Evolutionary conservation across 148 eudicot genomes (phyloP), one percentile per base, ranked within the genome.

Genomic region (Camellia granthamiana): DNA sequence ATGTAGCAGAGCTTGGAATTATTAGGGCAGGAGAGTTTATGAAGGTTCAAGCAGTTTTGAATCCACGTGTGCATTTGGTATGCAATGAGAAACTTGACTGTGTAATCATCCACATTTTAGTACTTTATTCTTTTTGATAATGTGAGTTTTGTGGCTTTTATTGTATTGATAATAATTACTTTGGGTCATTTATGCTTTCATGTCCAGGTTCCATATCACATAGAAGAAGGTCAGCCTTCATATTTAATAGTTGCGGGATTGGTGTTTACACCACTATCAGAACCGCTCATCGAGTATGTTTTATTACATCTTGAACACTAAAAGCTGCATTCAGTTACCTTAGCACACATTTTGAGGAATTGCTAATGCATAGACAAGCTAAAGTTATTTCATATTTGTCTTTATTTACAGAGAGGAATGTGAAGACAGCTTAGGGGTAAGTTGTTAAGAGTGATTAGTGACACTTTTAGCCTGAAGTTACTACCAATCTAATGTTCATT

Each of bases 211-310:
- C 98, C 98, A 3, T 95, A 88, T 90, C 94, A 95, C 82, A 92
- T 93, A 73, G 97, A 95, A 86, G 97, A 88, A 61, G 98, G 89
- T 75, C 97, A 89, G 80, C 97, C 98, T 84, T 92, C 98, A 66
- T 95, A 95, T 78, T 74, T 95, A 23, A 95, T 95, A 79, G 93
- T 93, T 83, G 96, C 97, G 84, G 98, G 98, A 56, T 88, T 95
- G 91, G 98, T 95, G 81, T 95, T 95, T 80, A 93, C 97, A 47
- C 98, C 97, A 67, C 92, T 95, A 54, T 93, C 98, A 16, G 98
- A 95, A 76, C 97, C 97, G 52, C 93, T 95, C 43, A 92, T 95
- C 77, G 98, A 89, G 98, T 95, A 93, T n/a, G 80, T 79, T 82
- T 75, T 44, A 30, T 62, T 59, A 59, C 46, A 74, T 61, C 23